These are phyloP conservation scores for Exophiala xenobiotica DNA, from an alignment of 2,329 filamentous ascomycete species.

Conservation along the genomic window DNA sequence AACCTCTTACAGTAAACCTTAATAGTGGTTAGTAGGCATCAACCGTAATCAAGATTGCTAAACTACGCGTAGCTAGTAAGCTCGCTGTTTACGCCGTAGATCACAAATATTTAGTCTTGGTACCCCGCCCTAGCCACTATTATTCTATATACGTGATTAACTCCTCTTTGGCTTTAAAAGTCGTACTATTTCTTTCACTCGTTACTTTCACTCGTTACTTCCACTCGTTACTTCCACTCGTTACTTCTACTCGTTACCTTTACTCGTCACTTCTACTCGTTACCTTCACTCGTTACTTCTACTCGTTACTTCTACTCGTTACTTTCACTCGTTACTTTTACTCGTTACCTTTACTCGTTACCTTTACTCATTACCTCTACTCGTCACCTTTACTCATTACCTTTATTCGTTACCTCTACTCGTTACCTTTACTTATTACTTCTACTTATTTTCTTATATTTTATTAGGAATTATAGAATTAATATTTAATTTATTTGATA, in stretches of 20 bases:
- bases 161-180: not conserved
- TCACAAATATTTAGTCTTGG: not conserved
- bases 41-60: too few relatives aligned
- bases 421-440: too few relatives aligned
- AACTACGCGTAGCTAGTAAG: too few relatives aligned
- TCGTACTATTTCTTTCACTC: not conserved
- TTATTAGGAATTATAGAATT: not conserved
- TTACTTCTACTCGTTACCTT: not conserved
- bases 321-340: not conserved
- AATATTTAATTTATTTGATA: not conserved
- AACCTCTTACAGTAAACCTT: too few relatives aligned
- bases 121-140: not conserved
- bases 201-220: not conserved
- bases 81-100: too few relatives aligned
- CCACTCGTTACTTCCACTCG: not conserved
- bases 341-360: constrained; percentile 42
- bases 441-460: not conserved
- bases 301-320: not conserved
- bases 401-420: too few relatives aligned
- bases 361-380: not conserved
- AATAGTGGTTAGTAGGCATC: too few relatives aligned
- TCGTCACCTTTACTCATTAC: too few relatives aligned
- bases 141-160: not conserved
- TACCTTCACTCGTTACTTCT: not conserved
- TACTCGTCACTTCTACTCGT: not conserved